phyloP scores from a whole-genome alignment of 805 yeast species.

The Lipomyces sp. region DNA sequence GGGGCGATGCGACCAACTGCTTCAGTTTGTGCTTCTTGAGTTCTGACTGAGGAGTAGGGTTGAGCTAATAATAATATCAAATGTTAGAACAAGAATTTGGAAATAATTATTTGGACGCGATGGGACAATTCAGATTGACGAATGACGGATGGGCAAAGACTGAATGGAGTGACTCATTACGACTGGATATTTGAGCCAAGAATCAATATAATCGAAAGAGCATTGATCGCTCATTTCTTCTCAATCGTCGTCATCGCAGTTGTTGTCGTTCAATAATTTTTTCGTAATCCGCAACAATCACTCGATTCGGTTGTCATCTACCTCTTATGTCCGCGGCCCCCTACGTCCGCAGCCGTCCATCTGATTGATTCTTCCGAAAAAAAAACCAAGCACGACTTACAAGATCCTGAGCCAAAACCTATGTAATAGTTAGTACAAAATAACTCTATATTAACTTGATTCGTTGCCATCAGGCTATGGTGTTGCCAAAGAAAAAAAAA shows the following conservation, averaged over 20 bases:
- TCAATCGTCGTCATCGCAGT: neutral
- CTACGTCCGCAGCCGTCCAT: neutral
- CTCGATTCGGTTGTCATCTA: neutral
- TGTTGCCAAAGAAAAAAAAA: no score
- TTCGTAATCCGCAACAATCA: neutral
- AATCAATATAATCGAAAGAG: no score
- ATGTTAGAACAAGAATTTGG: neutral
- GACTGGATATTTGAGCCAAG: no score
- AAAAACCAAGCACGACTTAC: constrained; percentile 25
- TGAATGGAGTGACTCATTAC: no score
- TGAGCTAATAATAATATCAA: constrained; percentile 48
- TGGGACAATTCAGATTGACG: neutral
- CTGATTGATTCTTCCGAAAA: neutral
- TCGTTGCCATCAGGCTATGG: no score
- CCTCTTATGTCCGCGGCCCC: neutral
- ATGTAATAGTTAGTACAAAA: constrained; percentile 17
- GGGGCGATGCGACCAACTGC: constrained; percentile 96
- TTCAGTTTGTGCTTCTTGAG: constrained; percentile 96
- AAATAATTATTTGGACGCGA: neutral
- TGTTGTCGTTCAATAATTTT: neutral
- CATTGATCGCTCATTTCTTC: neutral
- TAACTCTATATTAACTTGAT: neutral
- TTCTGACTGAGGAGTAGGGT: constrained; percentile 98
- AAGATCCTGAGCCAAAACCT: constrained; percentile 43
- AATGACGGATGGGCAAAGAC: neutral